A percentile compares a stretch with the other conserved stretches of the same genome.
Evolutionary conservation across 1,139 yeast species (phyloP).

Genomic region (Kazachstania sp.): DNA sequence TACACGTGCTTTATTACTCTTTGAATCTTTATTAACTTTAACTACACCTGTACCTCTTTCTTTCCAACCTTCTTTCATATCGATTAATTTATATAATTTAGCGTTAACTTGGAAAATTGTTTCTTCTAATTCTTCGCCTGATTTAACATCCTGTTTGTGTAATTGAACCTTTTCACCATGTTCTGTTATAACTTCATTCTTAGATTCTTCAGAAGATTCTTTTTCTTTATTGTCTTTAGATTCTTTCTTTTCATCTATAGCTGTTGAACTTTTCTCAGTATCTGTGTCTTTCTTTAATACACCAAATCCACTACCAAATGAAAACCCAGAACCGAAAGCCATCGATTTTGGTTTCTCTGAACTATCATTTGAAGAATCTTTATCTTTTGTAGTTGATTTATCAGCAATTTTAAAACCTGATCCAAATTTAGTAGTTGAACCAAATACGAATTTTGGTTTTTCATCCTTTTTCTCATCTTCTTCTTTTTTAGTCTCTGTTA

Average conservation of each 20-base stretch:
- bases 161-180: conserved; percentile 27
- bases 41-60: conserved; percentile 88
- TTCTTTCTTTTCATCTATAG: conserved; percentile 3
- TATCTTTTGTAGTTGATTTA: conserved; percentile 9
- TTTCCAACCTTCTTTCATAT: conserved; percentile 77
- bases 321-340: conserved; percentile 28
- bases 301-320: conserved; percentile 29
- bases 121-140: conserved; percentile 87
- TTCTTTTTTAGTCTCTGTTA: conserved; percentile 1
- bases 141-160: conserved; percentile 47
- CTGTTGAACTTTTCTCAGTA: conserved; percentile 4
- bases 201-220: background rate
- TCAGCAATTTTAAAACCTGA: conserved; percentile 51
- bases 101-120: conserved; percentile 64
- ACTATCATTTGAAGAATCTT: background rate
- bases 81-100: conserved; percentile 65
- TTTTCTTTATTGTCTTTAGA: conserved; percentile 2
- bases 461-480: conserved; percentile 6
- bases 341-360: conserved; percentile 12
- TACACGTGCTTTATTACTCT: conserved; percentile 41
- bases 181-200: conserved; percentile 10
- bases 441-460: conserved; percentile 45
- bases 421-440: conserved; percentile 48
- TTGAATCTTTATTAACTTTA: conserved; percentile 55
- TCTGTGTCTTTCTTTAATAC: conserved; percentile 14